Base-by-base conservation (phyloP, 202 grass and related monocot species). In the Eragrostis tef region DNA sequence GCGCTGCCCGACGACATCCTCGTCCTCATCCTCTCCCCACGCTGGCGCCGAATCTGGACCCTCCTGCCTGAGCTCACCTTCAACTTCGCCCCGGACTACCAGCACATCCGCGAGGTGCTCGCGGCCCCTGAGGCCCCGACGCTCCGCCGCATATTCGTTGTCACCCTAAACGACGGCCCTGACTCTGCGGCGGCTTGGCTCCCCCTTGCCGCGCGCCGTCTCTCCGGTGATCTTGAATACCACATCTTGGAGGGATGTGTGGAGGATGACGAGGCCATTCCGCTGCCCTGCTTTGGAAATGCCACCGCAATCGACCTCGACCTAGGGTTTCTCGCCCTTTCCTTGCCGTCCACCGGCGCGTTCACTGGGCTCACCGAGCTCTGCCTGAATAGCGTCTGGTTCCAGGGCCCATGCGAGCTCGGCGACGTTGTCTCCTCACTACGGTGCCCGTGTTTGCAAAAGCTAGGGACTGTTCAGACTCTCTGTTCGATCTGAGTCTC, bases 241-340 rank as follows among this genome's bases (percentile, higher is more conserved):
- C 1, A 11, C 44, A 71, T 44, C 74, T 4, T 39, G 6, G 22
- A 12, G 26, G 20, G 0, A 54, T 7, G 6, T 5, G 34, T 5
- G 34, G 67, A 61, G 4, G 34, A 39, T 39, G 34, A 6, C 5
- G 36, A 1, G 24, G 29, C 7, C 6, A 2, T 86, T 39, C 60
- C 57, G 60, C 61, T 86, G 17, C 84, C 84, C 13, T 74, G 77
- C 84, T 86, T 86, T 77, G 13, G 41, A 22, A 67, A 26, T 0
- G 77, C 70, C 49, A 74, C 69, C 41, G 4, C 0, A 1, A 14
- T 86, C 42, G 8, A 2, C 0, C 59, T 86, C 9, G 4, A 56
- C 14, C 41, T 80, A 9, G 17, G n/a, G 48, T 60, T 67, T 67
- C 39, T 67, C 3, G 10, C 15, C 27, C 61, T 86, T 42, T 7